Evolutionary conservation across 1,139 yeast genomes (phyloP).

Genomic region (Yamadazyma membranifaciens): DNA sequence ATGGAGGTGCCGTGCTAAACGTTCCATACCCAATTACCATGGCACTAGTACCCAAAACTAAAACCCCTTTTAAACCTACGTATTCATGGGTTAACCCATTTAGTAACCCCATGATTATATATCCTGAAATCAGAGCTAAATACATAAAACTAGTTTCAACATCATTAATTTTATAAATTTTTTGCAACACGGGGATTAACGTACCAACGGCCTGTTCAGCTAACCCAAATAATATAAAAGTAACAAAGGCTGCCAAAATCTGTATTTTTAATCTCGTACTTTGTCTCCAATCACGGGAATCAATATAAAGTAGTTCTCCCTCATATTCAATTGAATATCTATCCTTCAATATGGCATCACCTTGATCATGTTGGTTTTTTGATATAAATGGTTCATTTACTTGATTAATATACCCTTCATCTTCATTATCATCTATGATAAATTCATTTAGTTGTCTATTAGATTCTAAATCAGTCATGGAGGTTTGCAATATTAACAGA

Average conservation of each 20-base stretch:
- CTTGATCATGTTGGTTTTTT: constrained; percentile 2
- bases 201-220: constrained; percentile 61
- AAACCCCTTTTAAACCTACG: constrained; percentile 41
- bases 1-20: constrained; percentile 35
- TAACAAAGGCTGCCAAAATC: constrained; percentile 33
- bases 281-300: constrained; percentile 22
- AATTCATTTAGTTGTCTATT: constrained; percentile 1
- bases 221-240: constrained; percentile 50
- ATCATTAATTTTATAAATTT: constrained; percentile 45
- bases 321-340: constrained; percentile 7
- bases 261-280: constrained; percentile 25
- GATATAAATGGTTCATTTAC: constrained; percentile 12
- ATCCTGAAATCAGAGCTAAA: constrained; percentile 36
- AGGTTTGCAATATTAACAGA: too few species aligned
- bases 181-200: constrained; percentile 48
- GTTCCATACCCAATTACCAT: constrained; percentile 32
- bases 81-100: constrained; percentile 30
- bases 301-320: constrained; percentile 19
- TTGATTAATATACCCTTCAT: background rate
- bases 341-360: background rate
- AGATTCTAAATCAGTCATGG: background rate
- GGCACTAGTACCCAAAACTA: constrained; percentile 27
- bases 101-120: constrained; percentile 38
- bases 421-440: background rate
- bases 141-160: constrained; percentile 33